Evolutionary conservation across 176 grass and related monocot genomes (phyloP).

Genomic region (Hyparrhenia diplandra): DNA sequence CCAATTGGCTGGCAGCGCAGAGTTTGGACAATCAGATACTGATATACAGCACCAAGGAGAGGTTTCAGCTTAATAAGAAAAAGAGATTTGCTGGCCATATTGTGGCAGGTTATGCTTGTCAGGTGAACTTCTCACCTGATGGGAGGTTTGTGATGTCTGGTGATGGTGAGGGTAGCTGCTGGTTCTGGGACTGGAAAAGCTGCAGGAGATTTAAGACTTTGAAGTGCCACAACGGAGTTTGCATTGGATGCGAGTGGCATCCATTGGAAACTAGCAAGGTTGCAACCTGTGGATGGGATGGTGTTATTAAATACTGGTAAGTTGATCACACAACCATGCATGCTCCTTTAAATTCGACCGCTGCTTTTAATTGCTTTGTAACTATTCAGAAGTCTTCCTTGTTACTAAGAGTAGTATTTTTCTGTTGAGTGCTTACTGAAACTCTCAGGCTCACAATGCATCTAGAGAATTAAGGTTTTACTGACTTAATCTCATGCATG

Average conservation of each 20-base stretch:
- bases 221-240: slow-evolving; percentile 87
- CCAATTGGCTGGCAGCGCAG: slow-evolving; percentile 93
- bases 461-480: neutral
- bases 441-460: neutral
- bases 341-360: slow-evolving; percentile 2
- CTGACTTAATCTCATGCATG: neutral
- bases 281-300: slow-evolving; percentile 98
- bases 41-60: slow-evolving; percentile 98
- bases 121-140: slow-evolving; percentile 97
- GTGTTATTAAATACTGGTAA: slow-evolving; percentile 98
- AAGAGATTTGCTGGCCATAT: slow-evolving; percentile 98
- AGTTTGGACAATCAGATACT: slow-evolving; percentile 99
- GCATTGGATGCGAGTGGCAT: slow-evolving; percentile 98
- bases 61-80: slow-evolving; percentile 99
- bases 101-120: slow-evolving; percentile 94
- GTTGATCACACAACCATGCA: slow-evolving; percentile 21
- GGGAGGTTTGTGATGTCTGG: slow-evolving; percentile 95
- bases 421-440: neutral
- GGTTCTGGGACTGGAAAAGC: slow-evolving; percentile 99
- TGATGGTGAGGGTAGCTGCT: slow-evolving; percentile 92
- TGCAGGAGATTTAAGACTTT: slow-evolving; percentile 84
- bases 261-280: slow-evolving; percentile 97
- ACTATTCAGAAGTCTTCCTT: neutral
- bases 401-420: neutral
- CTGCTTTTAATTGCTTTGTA: neutral